Percentiles rank a stretch among this genome's conserved stretches.
These are phyloP conservation scores for Avena insularis DNA, from an alignment of 176 grass and related monocot species.

Conservation along the genomic window DNA sequence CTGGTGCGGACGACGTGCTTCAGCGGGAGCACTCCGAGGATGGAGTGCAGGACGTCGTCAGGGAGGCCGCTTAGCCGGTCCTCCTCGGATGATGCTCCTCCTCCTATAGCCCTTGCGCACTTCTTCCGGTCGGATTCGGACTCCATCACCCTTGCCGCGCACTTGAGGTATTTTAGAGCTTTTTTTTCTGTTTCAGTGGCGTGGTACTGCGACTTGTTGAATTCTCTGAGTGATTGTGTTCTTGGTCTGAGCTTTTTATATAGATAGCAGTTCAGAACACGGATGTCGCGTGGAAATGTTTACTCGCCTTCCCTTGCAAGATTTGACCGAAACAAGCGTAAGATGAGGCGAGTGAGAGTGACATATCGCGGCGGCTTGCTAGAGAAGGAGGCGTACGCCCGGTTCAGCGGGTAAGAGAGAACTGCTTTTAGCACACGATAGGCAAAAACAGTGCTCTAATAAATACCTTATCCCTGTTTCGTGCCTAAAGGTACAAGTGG, in stretches of 20 bases:
- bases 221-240: not conserved
- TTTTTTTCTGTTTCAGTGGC: not conserved
- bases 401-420: not conserved
- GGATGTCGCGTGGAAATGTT: not conserved
- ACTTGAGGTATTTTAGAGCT: not conserved
- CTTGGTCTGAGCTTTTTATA: not conserved
- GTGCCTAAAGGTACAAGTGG: no score
- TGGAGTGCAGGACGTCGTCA: slow-evolving; percentile 58
- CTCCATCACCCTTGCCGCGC: not conserved
- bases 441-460: no score
- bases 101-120: not conserved
- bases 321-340: not conserved
- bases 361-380: not conserved
- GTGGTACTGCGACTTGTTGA: not conserved
- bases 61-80: slow-evolving; percentile 66
- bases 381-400: not conserved
- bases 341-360: not conserved
- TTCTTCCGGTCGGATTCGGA: not conserved
- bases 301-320: slow-evolving; percentile 14
- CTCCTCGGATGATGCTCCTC: not conserved
- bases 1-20: slow-evolving; percentile 56
- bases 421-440: no score
- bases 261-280: not conserved
- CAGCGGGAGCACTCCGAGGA: slow-evolving; percentile 49
- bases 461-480: no score